Evolutionary conservation across 2,329 filamentous ascomycete genomes (phyloP).

Genomic region (Camillea tinctor): DNA sequence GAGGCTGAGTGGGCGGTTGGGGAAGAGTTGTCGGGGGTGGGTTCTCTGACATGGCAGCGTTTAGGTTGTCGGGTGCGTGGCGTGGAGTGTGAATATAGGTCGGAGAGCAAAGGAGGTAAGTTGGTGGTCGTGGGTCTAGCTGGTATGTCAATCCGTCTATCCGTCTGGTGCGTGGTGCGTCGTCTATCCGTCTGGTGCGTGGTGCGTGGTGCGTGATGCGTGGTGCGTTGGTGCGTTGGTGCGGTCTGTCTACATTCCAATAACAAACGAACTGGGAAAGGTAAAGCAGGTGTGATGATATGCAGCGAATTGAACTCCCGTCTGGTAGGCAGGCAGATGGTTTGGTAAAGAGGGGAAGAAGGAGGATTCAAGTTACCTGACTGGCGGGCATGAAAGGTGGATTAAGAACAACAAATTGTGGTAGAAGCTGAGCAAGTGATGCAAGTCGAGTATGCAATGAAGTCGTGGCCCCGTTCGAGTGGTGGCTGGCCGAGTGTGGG

Average conservation of each 20-base stretch:
- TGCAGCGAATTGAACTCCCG: neutral
- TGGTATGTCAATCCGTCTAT: neutral
- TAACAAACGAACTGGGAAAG: neutral
- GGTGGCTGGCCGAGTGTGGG: neutral
- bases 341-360: neutral
- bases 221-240: no score
- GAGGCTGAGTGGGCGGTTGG: slow-evolving; percentile 19
- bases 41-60: slow-evolving; percentile 11
- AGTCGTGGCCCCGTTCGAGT: neutral
- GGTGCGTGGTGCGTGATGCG: no score
- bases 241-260: neutral
- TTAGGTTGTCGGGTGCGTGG: neutral
- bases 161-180: no score
- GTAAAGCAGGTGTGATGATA: neutral
- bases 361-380: neutral
- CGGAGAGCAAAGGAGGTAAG: neutral
- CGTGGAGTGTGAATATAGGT: neutral
- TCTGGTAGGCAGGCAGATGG: neutral
- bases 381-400: neutral
- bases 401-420: neutral
- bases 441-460: neutral
- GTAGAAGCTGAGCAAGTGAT: neutral
- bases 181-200: no score
- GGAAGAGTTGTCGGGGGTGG: slow-evolving; percentile 8
- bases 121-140: slow-evolving; percentile 3